phyloP scores from a whole-genome alignment of 1,139 yeast genomes.

The Taiozyma sp. region DNA sequence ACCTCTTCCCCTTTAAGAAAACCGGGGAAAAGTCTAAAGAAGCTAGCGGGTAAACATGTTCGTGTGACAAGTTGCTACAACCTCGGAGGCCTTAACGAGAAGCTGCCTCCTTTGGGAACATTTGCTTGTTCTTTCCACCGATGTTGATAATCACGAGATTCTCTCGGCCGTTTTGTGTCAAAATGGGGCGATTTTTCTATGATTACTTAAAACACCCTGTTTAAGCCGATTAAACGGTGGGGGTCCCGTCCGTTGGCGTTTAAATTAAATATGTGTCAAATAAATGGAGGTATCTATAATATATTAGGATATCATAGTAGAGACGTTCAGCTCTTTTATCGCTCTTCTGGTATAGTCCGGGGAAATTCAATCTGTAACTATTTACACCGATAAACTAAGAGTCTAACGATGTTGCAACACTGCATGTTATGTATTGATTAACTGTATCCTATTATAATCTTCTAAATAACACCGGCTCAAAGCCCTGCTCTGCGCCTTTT shows the following conservation, averaged over 20 bases:
- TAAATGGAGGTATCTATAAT: no score
- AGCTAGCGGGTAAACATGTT: not conserved
- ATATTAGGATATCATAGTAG: no score
- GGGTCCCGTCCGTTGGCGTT: no score
- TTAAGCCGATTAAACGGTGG: not conserved
- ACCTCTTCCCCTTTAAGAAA: not conserved
- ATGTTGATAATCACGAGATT: not conserved
- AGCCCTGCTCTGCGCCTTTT: constrained; percentile 41
- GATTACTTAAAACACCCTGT: not conserved
- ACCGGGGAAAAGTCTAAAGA: not conserved
- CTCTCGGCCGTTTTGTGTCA: not conserved
- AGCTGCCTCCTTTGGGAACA: not conserved
- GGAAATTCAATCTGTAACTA: no score
- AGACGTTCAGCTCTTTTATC: no score
- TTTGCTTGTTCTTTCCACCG: no score
- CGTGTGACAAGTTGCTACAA: not conserved
- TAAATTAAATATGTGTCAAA: no score
- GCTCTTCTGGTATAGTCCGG: no score
- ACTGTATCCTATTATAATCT: no score
- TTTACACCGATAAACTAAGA: no score
- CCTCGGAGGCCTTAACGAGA: not conserved
- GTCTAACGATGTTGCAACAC: no score
- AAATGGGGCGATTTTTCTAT: not conserved
- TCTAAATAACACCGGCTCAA: constrained; percentile 1
- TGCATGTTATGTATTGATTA: no score